Conservation (phyloP, 345 rosid genomes). For the Aurinia saxatilis region DNA sequence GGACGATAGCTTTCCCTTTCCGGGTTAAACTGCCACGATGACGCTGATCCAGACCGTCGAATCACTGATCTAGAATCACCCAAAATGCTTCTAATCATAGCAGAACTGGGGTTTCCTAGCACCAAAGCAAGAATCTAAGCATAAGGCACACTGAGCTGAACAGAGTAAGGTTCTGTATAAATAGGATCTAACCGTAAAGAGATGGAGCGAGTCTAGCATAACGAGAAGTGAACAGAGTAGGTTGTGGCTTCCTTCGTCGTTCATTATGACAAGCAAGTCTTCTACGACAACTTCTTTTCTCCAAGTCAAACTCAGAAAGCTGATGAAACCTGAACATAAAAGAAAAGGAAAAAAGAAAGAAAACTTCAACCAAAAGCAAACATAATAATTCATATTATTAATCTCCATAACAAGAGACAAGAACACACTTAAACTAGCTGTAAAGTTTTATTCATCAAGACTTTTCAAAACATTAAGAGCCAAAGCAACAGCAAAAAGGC, state of each 20-base stretch:
- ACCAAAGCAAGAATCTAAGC: background rate
- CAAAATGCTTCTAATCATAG: slow-evolving; percentile 10
- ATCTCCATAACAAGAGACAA: slow-evolving; percentile 20
- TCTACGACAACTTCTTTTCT: slow-evolving; percentile 83
- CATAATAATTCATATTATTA: background rate
- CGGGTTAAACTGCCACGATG: slow-evolving; percentile 15
- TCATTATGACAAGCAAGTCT: slow-evolving; percentile 85
- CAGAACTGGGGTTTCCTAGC: slow-evolving; percentile 4
- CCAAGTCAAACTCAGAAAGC: slow-evolving; percentile 83
- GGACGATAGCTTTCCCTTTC: slow-evolving; percentile 35
- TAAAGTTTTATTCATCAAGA: slow-evolving; percentile 12
- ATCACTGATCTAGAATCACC: slow-evolving; percentile 21
- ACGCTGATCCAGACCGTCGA: slow-evolving; percentile 3
- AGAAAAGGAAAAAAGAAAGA: too few relatives aligned
- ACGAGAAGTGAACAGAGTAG: slow-evolving; percentile 39
- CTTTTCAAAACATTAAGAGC: slow-evolving; percentile 25
- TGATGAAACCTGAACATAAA: slow-evolving; percentile 69
- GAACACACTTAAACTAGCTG: slow-evolving; percentile 13
- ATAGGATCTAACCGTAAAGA: slow-evolving; percentile 39
- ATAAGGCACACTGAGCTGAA: background rate
- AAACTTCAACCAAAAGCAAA: slow-evolving; percentile 18
- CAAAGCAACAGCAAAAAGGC: background rate
- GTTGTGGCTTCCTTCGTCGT: slow-evolving; percentile 83
- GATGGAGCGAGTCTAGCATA: slow-evolving; percentile 43
- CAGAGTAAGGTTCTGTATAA: background rate